These are phyloP conservation scores for Obba rivulosa DNA, from an alignment of 768 basidiomycete species.

Conservation along the genomic window DNA sequence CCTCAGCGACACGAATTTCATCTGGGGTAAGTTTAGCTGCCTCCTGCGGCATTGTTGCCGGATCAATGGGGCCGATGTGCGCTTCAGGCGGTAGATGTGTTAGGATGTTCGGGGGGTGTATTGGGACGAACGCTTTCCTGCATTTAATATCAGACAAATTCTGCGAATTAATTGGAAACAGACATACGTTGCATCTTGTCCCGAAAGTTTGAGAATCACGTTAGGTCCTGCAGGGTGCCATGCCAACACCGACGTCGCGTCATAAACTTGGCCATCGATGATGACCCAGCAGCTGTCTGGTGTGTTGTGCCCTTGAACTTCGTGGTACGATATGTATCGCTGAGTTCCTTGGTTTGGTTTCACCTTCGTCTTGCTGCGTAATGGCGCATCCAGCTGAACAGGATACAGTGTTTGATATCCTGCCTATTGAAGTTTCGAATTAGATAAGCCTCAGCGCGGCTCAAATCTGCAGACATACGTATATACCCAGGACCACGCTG, in stretches of 20 bases:
- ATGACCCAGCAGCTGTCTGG: slow-evolving; percentile 56
- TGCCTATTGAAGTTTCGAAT: neutral
- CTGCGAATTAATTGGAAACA: neutral
- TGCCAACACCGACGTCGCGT: slow-evolving; percentile 18
- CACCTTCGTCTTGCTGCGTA: neutral
- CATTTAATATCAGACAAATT: neutral
- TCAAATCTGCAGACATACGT: neutral
- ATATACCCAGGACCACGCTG: neutral
- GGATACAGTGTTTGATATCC: neutral
- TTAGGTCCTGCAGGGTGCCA: slow-evolving; percentile 21
- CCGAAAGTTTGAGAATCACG: slow-evolving; percentile 72
- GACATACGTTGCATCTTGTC: slow-evolving; percentile 81
- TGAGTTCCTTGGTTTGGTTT: slow-evolving; percentile 1
- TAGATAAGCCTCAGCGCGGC: neutral
- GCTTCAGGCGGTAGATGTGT: slow-evolving; percentile 18
- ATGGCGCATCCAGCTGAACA: neutral
- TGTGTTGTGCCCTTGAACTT: slow-evolving; percentile 48
- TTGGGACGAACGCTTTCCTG: slow-evolving; percentile 17
- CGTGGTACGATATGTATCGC: slow-evolving; percentile 19
- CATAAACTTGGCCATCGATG: slow-evolving; percentile 35
- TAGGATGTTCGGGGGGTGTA: slow-evolving; percentile 13
- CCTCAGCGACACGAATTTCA: slow-evolving; percentile 22
- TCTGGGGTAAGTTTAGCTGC: slow-evolving; percentile 19
- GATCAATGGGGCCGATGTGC: slow-evolving; percentile 24
- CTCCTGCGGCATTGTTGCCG: slow-evolving; percentile 16